Conservation (phyloP, 2,329 filamentous ascomycete genomes). For the Talaromyces albobiverticillius region DNA sequence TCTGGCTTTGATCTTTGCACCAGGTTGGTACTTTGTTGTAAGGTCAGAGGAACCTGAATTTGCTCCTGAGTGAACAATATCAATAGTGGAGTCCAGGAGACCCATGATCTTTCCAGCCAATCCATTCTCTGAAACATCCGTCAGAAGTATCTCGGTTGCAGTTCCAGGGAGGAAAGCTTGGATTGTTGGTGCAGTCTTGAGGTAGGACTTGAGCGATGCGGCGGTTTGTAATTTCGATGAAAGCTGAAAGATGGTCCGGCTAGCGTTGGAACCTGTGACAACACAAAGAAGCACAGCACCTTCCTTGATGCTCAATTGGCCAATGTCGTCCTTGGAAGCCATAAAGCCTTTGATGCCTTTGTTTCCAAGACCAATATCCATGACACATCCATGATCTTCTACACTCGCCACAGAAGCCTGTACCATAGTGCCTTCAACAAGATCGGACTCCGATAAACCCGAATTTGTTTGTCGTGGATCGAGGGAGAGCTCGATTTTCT, state of each 20-base stretch:
- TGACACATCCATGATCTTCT: constrained; percentile 93
- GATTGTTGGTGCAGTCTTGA: constrained; percentile 78
- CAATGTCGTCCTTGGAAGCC: constrained; percentile 74
- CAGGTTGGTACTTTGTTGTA: constrained; percentile 74
- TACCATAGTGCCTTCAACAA: constrained; percentile 72
- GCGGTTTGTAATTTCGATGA: constrained; percentile 70
- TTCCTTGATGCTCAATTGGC: constrained; percentile 67
- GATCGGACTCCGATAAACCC: constrained; percentile 67
- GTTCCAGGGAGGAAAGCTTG: constrained; percentile 89
- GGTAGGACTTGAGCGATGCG: constrained; percentile 63
- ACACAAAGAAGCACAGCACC: constrained; percentile 83
- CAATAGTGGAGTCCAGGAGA: constrained; percentile 83
- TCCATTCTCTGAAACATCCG: constrained; percentile 71
- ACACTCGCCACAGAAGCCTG: constrained; percentile 87
- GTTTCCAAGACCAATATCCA: constrained; percentile 79
- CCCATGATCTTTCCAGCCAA: constrained; percentile 89
- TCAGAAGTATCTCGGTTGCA: constrained; percentile 79
- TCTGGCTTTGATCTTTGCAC: constrained; percentile 78
- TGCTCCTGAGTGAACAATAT: constrained; percentile 81
- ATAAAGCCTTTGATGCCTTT: constrained; percentile 75
- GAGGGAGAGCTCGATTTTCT: constrained; percentile 82
- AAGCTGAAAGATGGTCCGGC: constrained; percentile 82
- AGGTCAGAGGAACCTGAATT: constrained; percentile 68
- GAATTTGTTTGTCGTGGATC: constrained; percentile 76
- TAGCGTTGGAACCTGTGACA: constrained; percentile 69